Conservation (phyloP, 257 asterid genomes). For the Mentha longifolia region DNA sequence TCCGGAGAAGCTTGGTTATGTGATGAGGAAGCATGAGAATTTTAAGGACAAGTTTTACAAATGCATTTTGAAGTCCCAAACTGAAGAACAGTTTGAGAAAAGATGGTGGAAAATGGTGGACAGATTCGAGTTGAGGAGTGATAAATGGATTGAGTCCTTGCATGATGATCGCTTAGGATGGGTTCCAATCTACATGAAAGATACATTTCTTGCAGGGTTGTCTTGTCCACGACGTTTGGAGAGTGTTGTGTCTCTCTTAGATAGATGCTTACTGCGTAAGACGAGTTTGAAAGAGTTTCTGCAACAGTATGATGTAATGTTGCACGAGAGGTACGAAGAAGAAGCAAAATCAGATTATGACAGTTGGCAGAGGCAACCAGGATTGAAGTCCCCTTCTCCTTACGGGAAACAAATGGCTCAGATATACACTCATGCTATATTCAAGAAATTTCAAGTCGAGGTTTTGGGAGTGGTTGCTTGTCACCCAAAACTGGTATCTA, state of each 20-base stretch:
- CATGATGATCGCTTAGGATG: constrained; percentile 55
- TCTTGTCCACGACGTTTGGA: constrained; percentile 45
- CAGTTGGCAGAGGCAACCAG: constrained; percentile 45
- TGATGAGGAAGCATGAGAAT: constrained; percentile 44
- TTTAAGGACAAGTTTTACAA: constrained; percentile 43
- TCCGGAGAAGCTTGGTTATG: constrained; percentile 48
- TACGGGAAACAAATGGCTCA: constrained; percentile 54
- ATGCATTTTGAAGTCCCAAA: constrained; percentile 53
- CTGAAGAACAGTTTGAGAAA: constrained; percentile 50
- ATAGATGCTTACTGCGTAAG: constrained; percentile 48
- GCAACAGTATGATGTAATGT: constrained; percentile 38
- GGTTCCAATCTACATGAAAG: constrained; percentile 51
- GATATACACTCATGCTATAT: constrained; percentile 52
- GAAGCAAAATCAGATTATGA: constrained; percentile 56
- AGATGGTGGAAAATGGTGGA: constrained; percentile 55
- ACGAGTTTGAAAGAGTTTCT: constrained; percentile 47
- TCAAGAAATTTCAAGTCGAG: constrained; percentile 64
- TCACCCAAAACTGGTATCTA: constrained; percentile 50
- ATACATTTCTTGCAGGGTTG: constrained; percentile 50
- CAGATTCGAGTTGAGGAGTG: constrained; percentile 47
- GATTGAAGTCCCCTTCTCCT: constrained; percentile 58
- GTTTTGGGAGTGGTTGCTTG: constrained; percentile 66
- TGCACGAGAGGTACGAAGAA: constrained; percentile 51
- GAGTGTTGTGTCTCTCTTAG: constrained; percentile 39
- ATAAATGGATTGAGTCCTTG: constrained; percentile 47